Conservation (phyloP, 179 eudicot genomes). For the Nepenthes alata region DNA sequence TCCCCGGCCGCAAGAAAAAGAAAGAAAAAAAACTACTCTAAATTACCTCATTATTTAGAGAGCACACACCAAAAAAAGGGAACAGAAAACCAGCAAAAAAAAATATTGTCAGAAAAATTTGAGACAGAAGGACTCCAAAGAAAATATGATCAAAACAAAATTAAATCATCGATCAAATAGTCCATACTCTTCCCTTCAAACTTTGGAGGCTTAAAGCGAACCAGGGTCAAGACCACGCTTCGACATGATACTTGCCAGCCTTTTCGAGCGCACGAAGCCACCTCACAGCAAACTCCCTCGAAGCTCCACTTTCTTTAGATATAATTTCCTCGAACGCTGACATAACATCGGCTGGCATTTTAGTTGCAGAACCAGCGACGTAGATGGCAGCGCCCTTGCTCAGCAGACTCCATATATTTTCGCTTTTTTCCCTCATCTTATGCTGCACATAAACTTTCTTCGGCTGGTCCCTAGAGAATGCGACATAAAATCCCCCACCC, state of each 20-base stretch:
- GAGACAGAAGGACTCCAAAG: no score
- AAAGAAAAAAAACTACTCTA: no score
- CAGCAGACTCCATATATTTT: conserved; percentile 52
- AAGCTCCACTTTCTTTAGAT: conserved; percentile 45
- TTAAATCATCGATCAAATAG: neutral
- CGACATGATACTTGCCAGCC: conserved; percentile 86
- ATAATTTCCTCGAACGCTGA: conserved; percentile 67
- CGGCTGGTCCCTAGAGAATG: conserved; percentile 81
- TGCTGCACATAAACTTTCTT: conserved; percentile 91
- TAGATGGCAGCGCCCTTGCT: conserved; percentile 68
- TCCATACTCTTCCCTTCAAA: no score
- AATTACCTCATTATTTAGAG: no score
- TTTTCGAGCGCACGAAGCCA: conserved; percentile 76
- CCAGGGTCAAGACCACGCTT: conserved; percentile 66
- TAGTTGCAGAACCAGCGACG: conserved; percentile 82
- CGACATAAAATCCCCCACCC: conserved; percentile 86
- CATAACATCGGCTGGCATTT: conserved; percentile 86
- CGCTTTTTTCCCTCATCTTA: conserved; percentile 64
- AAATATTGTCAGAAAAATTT: no score
- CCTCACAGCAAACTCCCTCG: conserved; percentile 56
- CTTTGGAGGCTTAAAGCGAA: no score
- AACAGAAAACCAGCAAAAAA: no score
- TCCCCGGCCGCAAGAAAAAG: no score
- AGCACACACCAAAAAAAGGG: no score
- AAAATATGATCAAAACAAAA: no score